phyloP scores from a whole-genome alignment of 2,329 filamentous ascomycete genomes.

The Didymella pinodella region DNA sequence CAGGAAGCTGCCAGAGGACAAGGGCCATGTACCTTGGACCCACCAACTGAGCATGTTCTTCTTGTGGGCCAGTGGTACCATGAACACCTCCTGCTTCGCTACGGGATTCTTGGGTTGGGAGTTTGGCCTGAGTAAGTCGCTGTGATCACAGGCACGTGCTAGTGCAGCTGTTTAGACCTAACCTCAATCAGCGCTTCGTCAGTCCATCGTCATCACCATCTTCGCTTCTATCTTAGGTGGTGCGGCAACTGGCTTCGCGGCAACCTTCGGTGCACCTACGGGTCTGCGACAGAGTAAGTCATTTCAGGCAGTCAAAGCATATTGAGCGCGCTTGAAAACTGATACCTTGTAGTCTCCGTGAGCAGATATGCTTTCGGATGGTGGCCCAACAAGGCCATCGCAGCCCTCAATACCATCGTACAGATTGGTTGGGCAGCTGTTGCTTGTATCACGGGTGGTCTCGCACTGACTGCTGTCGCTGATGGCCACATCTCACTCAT shows the following conservation, averaged over 20 bases:
- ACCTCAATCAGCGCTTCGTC: conserved; percentile 44
- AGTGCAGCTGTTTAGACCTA: conserved; percentile 7
- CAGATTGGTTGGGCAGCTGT: conserved; percentile 55
- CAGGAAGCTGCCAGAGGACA: conserved; percentile 39
- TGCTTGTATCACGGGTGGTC: conserved; percentile 54
- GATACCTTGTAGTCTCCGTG: conserved; percentile 10
- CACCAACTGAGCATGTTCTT: conserved; percentile 50
- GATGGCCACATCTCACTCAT: conserved; percentile 55
- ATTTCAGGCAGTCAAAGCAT: conserved; percentile 23
- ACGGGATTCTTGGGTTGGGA: conserved; percentile 57
- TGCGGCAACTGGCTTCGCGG: conserved; percentile 52
- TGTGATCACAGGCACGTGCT: neutral
- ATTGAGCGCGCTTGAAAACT: neutral
- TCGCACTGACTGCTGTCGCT: conserved; percentile 53
- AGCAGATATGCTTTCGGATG: conserved; percentile 55
- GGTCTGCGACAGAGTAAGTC: conserved; percentile 51
- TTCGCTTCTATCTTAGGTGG: conserved; percentile 54
- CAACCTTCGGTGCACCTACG: conserved; percentile 54
- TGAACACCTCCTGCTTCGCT: conserved; percentile 53
- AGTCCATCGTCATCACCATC: conserved; percentile 53
- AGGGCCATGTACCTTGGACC: conserved; percentile 37
- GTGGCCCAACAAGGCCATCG: conserved; percentile 59
- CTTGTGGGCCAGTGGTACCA: conserved; percentile 55
- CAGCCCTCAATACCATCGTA: conserved; percentile 57
- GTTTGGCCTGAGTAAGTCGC: conserved; percentile 53